Evolutionary conservation across 2,329 filamentous ascomycete genomes (phyloP).

Genomic region (Scytalidium lignicola): DNA sequence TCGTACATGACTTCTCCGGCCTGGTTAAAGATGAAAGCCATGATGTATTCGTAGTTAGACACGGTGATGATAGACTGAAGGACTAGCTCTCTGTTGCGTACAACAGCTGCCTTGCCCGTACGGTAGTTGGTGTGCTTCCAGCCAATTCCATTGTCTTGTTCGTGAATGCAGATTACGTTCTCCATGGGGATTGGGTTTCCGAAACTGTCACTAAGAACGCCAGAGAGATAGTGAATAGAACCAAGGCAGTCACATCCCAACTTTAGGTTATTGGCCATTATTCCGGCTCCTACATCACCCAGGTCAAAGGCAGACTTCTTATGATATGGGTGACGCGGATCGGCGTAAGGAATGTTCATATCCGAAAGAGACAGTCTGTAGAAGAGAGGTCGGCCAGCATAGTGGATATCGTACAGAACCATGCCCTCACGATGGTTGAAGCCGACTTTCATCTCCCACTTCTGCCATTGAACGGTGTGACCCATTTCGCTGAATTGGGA

Average conservation of each 20-base stretch:
- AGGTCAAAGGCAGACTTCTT: conserved; percentile 68
- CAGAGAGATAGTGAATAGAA: conserved; percentile 62
- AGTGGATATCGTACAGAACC: conserved; percentile 62
- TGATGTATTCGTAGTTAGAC: conserved; percentile 69
- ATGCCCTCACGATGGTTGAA: conserved; percentile 62
- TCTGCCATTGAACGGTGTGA: conserved; percentile 58
- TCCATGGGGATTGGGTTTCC: conserved; percentile 54
- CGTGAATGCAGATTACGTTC: conserved; percentile 66
- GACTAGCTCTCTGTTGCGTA: conserved; percentile 60
- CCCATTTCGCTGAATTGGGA: conserved; percentile 45
- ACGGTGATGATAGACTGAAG: conserved; percentile 68
- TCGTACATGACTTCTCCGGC: conserved; percentile 63
- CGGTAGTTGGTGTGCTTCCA: conserved; percentile 70
- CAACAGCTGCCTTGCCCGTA: conserved; percentile 57
- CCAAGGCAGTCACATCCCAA: conserved; percentile 68
- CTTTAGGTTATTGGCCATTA: conserved; percentile 65
- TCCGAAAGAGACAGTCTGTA: conserved; percentile 63
- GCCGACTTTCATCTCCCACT: conserved; percentile 56
- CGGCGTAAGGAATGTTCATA: conserved; percentile 55
- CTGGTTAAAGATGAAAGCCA: conserved; percentile 68
- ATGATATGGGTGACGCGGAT: conserved; percentile 63
- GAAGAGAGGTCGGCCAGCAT: conserved; percentile 59
- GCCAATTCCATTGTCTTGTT: conserved; percentile 61
- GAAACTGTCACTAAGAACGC: conserved; percentile 52
- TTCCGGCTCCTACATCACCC: conserved; percentile 60